Percentiles rank a stretch among this genome's conserved stretches.
phyloP scores from a whole-genome alignment of 495 filamentous ascomycete genomes.

The Xylaria palmicola region DNA sequence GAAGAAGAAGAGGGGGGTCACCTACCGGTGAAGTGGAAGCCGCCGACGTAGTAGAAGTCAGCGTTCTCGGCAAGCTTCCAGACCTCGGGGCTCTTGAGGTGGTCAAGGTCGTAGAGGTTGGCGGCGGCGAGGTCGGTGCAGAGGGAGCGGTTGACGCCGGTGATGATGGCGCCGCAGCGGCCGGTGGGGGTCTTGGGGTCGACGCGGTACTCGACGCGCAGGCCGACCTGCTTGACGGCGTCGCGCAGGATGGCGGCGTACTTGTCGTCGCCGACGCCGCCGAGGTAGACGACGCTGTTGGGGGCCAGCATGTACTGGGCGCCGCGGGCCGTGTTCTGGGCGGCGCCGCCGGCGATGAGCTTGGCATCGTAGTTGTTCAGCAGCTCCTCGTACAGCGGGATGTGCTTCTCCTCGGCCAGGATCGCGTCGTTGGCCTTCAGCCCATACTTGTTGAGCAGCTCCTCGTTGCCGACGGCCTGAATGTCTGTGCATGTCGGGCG shows the following conservation, averaged over 20 bases:
- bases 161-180: conserved; percentile 95
- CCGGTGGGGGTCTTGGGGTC: conserved; percentile 80
- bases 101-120: conserved; percentile 93
- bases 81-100: conserved; percentile 85
- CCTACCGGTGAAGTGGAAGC: conserved; percentile 62
- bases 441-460: conserved; percentile 84
- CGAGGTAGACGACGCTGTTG: conserved; percentile 86
- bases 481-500: conserved; percentile 63
- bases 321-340: conserved; percentile 96
- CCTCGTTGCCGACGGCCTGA: conserved; percentile 77
- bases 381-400: conserved; percentile 86
- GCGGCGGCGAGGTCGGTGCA: conserved; percentile 95
- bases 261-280: conserved; percentile 88
- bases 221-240: conserved; percentile 73
- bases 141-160: conserved; percentile 87
- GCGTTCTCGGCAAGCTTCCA: conserved; percentile 89
- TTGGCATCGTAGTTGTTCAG: conserved; percentile 83
- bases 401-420: conserved; percentile 88
- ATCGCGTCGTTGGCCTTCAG: conserved; percentile 97
- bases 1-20: conserved; percentile 7
- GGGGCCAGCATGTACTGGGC: conserved; percentile 92
- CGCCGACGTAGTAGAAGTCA: conserved; percentile 86
- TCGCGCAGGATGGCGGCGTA: conserved; percentile 81
- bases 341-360: conserved; percentile 93
- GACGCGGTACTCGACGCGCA: conserved; percentile 90